phyloP scores from a whole-genome alignment of 2,329 filamentous ascomycete species.

The Penicillium brevicompactum region DNA sequence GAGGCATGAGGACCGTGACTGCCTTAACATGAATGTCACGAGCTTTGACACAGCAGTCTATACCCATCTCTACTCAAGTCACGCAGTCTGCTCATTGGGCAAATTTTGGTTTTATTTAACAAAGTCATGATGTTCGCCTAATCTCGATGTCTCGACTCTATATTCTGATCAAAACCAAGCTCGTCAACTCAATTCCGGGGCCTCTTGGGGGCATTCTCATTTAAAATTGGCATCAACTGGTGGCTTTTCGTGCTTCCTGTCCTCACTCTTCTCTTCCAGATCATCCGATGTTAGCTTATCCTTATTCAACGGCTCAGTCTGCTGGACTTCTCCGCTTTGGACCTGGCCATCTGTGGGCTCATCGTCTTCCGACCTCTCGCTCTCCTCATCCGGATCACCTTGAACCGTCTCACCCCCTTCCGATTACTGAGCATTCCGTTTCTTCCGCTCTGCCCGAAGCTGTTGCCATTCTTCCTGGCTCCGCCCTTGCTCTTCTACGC shows the following conservation, averaged over 20 bases:
- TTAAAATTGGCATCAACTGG: neutral
- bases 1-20: slow-evolving; percentile 33
- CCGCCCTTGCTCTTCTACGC: neutral
- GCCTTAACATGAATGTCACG: slow-evolving; percentile 30
- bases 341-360: neutral
- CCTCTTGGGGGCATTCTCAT: neutral
- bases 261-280: neutral
- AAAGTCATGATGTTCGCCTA: neutral
- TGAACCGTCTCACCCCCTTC: neutral
- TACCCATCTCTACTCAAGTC: slow-evolving; percentile 37
- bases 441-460: neutral
- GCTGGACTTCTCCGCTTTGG: neutral
- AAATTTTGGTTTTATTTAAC: too few relatives aligned
- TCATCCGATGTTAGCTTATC: neutral
- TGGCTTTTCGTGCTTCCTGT: neutral
- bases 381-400: neutral
- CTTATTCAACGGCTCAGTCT: neutral
- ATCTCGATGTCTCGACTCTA: neutral
- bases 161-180: neutral
- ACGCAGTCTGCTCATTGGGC: too few relatives aligned
- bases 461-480: neutral
- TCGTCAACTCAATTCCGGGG: neutral
- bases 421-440: neutral
- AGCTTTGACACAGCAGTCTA: slow-evolving; percentile 24
- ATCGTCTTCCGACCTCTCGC: neutral